These are phyloP conservation scores for Dothidotthia symphoricarpi DNA, from an alignment of 2,329 filamentous ascomycete species.

Conservation along the genomic window DNA sequence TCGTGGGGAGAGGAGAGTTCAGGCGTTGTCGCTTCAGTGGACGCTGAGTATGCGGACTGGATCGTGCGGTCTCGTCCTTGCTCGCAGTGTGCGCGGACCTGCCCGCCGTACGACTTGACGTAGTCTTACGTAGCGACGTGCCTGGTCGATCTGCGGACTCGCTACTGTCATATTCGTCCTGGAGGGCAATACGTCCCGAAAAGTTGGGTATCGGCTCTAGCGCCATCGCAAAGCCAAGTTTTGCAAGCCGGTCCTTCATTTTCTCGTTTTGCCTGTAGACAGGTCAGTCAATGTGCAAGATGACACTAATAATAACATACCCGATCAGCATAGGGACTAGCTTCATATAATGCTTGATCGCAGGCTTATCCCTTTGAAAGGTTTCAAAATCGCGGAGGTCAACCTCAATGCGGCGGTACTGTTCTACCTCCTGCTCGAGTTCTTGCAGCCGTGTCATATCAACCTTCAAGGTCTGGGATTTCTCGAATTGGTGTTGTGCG, in stretches of 20 bases:
- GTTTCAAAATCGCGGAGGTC: slow-evolving; percentile 20
- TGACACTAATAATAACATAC: slow-evolving; percentile 11
- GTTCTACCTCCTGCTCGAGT: slow-evolving; percentile 20
- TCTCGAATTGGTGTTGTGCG: slow-evolving; percentile 5
- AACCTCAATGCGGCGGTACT: slow-evolving; percentile 14
- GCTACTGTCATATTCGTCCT: slow-evolving; percentile 4
- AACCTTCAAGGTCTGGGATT: slow-evolving; percentile 9
- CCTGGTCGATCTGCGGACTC: not conserved
- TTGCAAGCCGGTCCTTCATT: slow-evolving; percentile 30
- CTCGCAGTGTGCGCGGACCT: slow-evolving; percentile 19
- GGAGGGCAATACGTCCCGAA: slow-evolving; percentile 8
- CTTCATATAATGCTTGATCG: slow-evolving; percentile 29
- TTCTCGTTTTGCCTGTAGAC: slow-evolving; percentile 27
- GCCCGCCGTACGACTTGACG: slow-evolving; percentile 27
- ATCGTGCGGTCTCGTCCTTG: slow-evolving; percentile 5
- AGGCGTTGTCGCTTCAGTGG: slow-evolving; percentile 35
- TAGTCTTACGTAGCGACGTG: slow-evolving; percentile 10
- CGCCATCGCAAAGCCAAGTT: slow-evolving; percentile 29
- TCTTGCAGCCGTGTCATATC: slow-evolving; percentile 19
- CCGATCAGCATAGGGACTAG: slow-evolving; percentile 28
- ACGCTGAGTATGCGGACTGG: slow-evolving; percentile 16
- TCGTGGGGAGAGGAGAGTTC: slow-evolving; percentile 25
- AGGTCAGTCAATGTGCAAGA: slow-evolving; percentile 8
- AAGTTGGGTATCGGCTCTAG: slow-evolving; percentile 29
- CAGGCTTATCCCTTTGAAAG: slow-evolving; percentile 22